These are phyloP conservation scores for Trichoderma oligosporum DNA, from an alignment of 2,329 filamentous ascomycete species.

Conservation along the genomic window DNA sequence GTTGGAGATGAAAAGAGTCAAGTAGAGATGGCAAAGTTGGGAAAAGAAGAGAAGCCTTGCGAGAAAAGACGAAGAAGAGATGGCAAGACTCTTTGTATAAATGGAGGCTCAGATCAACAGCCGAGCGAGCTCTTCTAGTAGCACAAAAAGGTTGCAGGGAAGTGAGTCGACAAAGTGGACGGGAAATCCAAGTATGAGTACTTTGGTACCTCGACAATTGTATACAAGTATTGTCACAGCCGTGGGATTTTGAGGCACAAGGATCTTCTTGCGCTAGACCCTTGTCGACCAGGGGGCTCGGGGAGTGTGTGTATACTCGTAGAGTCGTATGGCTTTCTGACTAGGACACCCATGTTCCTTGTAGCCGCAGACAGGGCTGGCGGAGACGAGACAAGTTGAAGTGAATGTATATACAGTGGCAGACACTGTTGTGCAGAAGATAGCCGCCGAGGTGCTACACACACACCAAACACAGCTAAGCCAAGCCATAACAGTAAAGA, in stretches of 20 bases:
- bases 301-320: slow-evolving; percentile 7
- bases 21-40: not conserved
- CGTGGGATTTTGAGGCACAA: slow-evolving; percentile 20
- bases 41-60: slow-evolving; percentile 18
- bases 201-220: slow-evolving; percentile 10
- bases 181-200: slow-evolving; percentile 13
- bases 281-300: slow-evolving; percentile 22
- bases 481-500: slow-evolving; percentile 7
- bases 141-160: slow-evolving; percentile 14
- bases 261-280: slow-evolving; percentile 22
- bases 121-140: slow-evolving; percentile 18
- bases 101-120: slow-evolving; percentile 23
- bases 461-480: slow-evolving; percentile 5
- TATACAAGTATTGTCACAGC: not conserved
- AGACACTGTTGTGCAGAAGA: slow-evolving; percentile 32
- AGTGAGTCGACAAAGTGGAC: slow-evolving; percentile 19
- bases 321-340: slow-evolving; percentile 1
- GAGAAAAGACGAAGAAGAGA: slow-evolving; percentile 19
- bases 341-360: slow-evolving; percentile 20
- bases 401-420: slow-evolving; percentile 17
- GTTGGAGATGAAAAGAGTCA: slow-evolving; percentile 16
- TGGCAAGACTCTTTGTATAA: slow-evolving; percentile 25
- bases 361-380: slow-evolving; percentile 21
- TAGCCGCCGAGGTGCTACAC: slow-evolving; percentile 30
- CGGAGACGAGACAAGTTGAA: slow-evolving; percentile 14